Evolutionary conservation across 371 early-diverging fungal species (phyloP), one percentile per base, ranked within the genome.

Genomic region (Mortierella sp.): DNA sequence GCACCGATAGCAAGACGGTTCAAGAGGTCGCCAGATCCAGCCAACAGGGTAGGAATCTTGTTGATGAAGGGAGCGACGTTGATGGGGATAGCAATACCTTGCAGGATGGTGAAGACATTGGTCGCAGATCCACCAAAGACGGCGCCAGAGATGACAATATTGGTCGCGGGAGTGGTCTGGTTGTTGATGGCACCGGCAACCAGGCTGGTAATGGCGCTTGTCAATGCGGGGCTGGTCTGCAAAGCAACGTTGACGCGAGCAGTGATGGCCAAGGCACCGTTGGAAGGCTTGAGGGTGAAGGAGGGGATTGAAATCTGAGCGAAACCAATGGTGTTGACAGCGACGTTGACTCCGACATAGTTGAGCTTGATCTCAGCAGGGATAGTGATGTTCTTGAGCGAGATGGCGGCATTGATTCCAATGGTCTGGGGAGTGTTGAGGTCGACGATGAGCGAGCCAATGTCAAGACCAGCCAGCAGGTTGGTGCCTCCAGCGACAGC

Each of bases 281-380:
- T 67, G 31, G 50, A 72, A 40, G 86, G 79, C 67, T 74, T 71
- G 67, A 86, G 74, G 50, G 74, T 51, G 77, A 86, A 81, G 57
- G 57, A 31, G 37, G 86, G 86, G n/a, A 86, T 54, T 16, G 79
- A 31, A 43, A 86, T 53, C 70, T 86, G 76, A 16, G 82, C 86
- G 73, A 86, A 53, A 11, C 64, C 74, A 31, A 79, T 67, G 16
- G 86, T 67, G 72, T 81, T 75, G 54, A 86, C 53, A 16, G 79
- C 86, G 14, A 81, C 13, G 73, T 82, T 81, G 54, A 79, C 48
- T n/a, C 86, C 86, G 24, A 86, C 79, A 34, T 86, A 86, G 71
- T 81, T 86, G 72, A 86, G 86, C 46, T 79, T 81, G 64, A 86
- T 78, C 75, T 86, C 67, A 31, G 82, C 86, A 26, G 86, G 86